Conservation (phyloP, 805 yeast species). For the Dipodascopsis uninucleata region DNA sequence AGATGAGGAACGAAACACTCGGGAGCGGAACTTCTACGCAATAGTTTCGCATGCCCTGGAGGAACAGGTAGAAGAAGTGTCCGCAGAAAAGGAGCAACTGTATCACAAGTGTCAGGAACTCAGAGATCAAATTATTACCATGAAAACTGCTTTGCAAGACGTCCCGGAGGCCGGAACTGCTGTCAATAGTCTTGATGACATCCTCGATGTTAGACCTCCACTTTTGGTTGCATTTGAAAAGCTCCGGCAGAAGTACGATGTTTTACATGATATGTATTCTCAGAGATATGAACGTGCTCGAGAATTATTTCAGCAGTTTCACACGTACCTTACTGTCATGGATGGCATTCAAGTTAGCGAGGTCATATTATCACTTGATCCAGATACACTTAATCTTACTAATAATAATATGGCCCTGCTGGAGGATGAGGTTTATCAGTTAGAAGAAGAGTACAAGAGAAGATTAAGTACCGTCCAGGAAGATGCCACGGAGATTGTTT, state of each 20-base stretch:
- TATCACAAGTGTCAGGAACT: constrained; percentile 27
- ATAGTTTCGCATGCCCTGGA: constrained; percentile 32
- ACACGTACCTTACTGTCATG: constrained; percentile 21
- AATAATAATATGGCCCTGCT: constrained; percentile 27
- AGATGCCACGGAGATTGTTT: constrained; percentile 31
- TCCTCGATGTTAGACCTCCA: constrained; percentile 31
- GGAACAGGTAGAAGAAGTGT: constrained; percentile 31
- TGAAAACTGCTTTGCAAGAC: constrained; percentile 29
- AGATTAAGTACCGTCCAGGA: constrained; percentile 26
- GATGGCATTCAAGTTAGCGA: constrained; percentile 28
- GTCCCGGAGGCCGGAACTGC: constrained; percentile 21
- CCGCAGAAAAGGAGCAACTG: constrained; percentile 31
- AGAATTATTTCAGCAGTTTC: constrained; percentile 25
- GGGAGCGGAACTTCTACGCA: constrained; percentile 32
- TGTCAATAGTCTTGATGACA: too few species aligned
- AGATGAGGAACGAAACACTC: constrained; percentile 29
- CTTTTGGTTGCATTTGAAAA: constrained; percentile 10
- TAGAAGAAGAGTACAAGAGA: constrained; percentile 28
- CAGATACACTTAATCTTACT: constrained; percentile 30
- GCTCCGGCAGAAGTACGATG: constrained; percentile 22
- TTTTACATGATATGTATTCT: constrained; percentile 26
- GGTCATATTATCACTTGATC: constrained; percentile 19
- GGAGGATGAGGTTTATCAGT: constrained; percentile 30
- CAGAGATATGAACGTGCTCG: constrained; percentile 27
- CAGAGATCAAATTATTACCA: constrained; percentile 23